Evolutionary conservation across 1,284 basidiomycete genomes (phyloP), one percentile per base, ranked within the genome.

Genomic region (Coniferiporia weirii): DNA sequence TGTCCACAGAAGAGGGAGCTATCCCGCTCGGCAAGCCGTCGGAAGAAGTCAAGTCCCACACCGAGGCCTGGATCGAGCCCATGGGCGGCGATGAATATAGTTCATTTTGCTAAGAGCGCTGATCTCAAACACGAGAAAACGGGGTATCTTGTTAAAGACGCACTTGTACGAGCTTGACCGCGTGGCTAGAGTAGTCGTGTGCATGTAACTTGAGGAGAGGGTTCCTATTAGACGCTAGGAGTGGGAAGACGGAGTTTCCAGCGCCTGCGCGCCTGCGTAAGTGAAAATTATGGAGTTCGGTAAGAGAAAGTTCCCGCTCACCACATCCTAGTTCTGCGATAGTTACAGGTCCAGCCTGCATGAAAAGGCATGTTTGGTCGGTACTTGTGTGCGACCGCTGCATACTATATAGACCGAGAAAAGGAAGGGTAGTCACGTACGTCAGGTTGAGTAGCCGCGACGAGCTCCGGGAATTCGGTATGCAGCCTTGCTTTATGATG

Each of bases 171-270:
- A 99, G 81, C 58, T 93, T 85, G 17, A 99, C 83, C 1, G 97
- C 97, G 66, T 93, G 89, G 3, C 79, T 76, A 0, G 95, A 91
- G 70, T 97, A 99, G 73, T 99, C 97, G 65, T 91, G 96, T 0
- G 95, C 95, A 54, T 84, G 81, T 40, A 89, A 76, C 12, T 70
- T 70, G 19, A 99, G 80, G 0, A 82, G 70, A 0, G 91, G 85
- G 70, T 99, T 99, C 68, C 85, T 73, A 70, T 98, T 98, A 45
- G 83, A 76, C 49, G 83, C 78, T 12, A 98, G 76, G 1, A 98
- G 75, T 0, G 97, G 97, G 67, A 97, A 98, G 0, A 95, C 85
- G 1, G 95, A 91, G 69, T 97, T 98, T 27, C 97, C 97, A 15
- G 94, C 92, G 46, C 94, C 93, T 87, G 68, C 60, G 48, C 49